phyloP scores from a whole-genome alignment of 2,329 filamentous ascomycete genomes.

The Lasiodiplodia gonubiensis region DNA sequence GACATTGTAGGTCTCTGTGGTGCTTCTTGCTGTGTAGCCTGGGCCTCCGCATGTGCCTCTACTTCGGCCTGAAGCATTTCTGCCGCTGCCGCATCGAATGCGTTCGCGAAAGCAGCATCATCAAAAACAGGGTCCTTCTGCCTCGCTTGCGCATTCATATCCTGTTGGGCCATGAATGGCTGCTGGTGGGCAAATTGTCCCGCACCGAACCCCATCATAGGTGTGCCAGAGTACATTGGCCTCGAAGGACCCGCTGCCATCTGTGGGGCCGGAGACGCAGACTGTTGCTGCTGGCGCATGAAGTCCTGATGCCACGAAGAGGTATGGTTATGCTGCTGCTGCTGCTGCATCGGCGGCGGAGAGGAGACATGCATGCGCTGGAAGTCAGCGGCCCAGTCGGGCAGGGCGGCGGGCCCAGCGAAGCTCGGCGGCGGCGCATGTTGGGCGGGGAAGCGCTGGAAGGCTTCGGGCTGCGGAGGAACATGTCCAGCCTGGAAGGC shows the following conservation, averaged over 20 bases:
- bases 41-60: slow-evolving; percentile 28
- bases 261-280: slow-evolving; percentile 39
- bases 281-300: slow-evolving; percentile 46
- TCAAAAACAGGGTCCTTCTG: slow-evolving; percentile 53
- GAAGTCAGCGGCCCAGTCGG: slow-evolving; percentile 58
- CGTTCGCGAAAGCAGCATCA: slow-evolving; percentile 61
- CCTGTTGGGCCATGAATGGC: slow-evolving; percentile 15
- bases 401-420: slow-evolving; percentile 37
- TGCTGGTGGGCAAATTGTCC: slow-evolving; percentile 25
- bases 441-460: slow-evolving; percentile 43
- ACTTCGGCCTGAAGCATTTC: slow-evolving; percentile 43
- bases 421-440: slow-evolving; percentile 36
- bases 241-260: slow-evolving; percentile 35
- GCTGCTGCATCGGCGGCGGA: slow-evolving; percentile 51
- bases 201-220: slow-evolving; percentile 20
- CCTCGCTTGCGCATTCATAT: slow-evolving; percentile 39
- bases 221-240: slow-evolving; percentile 37
- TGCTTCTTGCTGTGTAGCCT: slow-evolving; percentile 31
- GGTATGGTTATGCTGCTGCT: slow-evolving; percentile 45
- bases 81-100: slow-evolving; percentile 57
- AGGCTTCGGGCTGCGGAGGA: slow-evolving; percentile 44
- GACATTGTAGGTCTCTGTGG: slow-evolving; percentile 9
- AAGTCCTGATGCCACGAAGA: slow-evolving; percentile 68
- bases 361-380: slow-evolving; percentile 53
- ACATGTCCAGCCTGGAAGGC: slow-evolving; percentile 66